Evolutionary conservation across 1,284 basidiomycete species (phyloP).

Genomic region (Exobasidium cylindrosporum): DNA sequence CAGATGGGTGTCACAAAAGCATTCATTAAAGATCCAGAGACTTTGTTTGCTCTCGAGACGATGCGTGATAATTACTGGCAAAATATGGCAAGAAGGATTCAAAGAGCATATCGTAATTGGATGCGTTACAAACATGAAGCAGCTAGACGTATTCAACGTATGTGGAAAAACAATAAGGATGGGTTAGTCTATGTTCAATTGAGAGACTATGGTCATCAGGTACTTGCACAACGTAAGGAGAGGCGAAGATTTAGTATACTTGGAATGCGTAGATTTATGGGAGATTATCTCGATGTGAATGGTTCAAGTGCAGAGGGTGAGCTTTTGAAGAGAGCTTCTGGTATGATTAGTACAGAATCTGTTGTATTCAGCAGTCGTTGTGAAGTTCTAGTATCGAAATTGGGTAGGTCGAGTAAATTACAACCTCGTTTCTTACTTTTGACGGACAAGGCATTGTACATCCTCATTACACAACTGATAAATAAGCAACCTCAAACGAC

Average conservation of each 20-base stretch:
- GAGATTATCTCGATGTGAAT: slow-evolving; percentile 89
- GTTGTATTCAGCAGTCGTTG: slow-evolving; percentile 76
- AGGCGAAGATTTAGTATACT: slow-evolving; percentile 87
- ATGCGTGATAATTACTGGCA: slow-evolving; percentile 99
- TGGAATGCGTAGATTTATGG: slow-evolving; percentile 90
- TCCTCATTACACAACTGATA: slow-evolving; percentile 65
- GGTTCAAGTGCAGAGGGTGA: slow-evolving; percentile 67
- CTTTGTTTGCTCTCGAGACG: slow-evolving; percentile 94
- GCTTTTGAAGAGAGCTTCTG: slow-evolving; percentile 72
- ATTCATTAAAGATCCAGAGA: slow-evolving; percentile 99
- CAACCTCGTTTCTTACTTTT: slow-evolving; percentile 87
- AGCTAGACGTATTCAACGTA: slow-evolving; percentile 89
- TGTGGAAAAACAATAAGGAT: slow-evolving; percentile 99
- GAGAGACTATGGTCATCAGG: slow-evolving; percentile 88
- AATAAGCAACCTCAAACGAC: slow-evolving; percentile 64
- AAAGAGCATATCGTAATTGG: slow-evolving; percentile 93
- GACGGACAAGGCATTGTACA: slow-evolving; percentile 83
- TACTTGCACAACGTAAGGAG: slow-evolving; percentile 88
- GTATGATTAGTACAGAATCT: slow-evolving; percentile 58
- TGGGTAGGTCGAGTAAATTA: slow-evolving; percentile 83
- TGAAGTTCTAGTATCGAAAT: slow-evolving; percentile 81
- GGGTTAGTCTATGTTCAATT: slow-evolving; percentile 80
- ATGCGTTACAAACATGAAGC: slow-evolving; percentile 93
- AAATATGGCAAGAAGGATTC: slow-evolving; percentile 96
- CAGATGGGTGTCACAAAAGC: slow-evolving; percentile 99